Evolutionary conservation across 1,284 basidiomycete species (phyloP), one percentile per base, ranked within the genome.

Genomic region (Phellopilus nigrolimitatus): DNA sequence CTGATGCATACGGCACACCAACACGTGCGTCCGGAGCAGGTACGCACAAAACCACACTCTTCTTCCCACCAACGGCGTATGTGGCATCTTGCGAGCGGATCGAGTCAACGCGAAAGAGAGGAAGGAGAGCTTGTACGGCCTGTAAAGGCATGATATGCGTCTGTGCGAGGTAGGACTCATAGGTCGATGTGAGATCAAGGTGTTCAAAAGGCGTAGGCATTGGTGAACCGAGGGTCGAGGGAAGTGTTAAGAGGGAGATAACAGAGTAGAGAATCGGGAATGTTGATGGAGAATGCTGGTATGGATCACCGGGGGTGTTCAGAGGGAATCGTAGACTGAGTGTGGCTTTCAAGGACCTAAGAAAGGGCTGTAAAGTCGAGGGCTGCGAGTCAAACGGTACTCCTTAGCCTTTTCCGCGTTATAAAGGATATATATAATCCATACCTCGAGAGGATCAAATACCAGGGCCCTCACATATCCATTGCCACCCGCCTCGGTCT

Each of bases 241-340:
- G 68, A 42, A 89, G 72, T 15, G 82, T 78, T 44, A 89, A 70
- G 21, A 90, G 72, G 19, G 83, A 88, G 55, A 90, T 72, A 56
- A 88, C 70, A 17, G 85, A 84, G 56, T 84, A 79, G 33, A 89
- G 74, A 64, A 84, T 80, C 6, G 83, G 79, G 56, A 81, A 76
- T 3, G 79, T 68, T 8, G 79, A 70, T 17, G 81, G 76, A 15
- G 75, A 79, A 28, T 57, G 49, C 3, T 62, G 56, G 61, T 83
- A 88, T 1, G 89, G 88, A 62, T 92, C 90, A 25, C 90, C 89
- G 0, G 84, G 70, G 12, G 80, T 67, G 34, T 78, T 82, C 57
- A 89, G 75, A 2, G 90, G 90, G 69, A 91, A 92, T 37, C 81
- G 78, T 53, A 88, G 80, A n/a, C 85, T 85, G 7, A 92, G 73